A percentile compares a stretch with the other conserved stretches of the same genome.
phyloP scores from a whole-genome alignment of 805 yeast genomes.

The Starmerella cellae region DNA sequence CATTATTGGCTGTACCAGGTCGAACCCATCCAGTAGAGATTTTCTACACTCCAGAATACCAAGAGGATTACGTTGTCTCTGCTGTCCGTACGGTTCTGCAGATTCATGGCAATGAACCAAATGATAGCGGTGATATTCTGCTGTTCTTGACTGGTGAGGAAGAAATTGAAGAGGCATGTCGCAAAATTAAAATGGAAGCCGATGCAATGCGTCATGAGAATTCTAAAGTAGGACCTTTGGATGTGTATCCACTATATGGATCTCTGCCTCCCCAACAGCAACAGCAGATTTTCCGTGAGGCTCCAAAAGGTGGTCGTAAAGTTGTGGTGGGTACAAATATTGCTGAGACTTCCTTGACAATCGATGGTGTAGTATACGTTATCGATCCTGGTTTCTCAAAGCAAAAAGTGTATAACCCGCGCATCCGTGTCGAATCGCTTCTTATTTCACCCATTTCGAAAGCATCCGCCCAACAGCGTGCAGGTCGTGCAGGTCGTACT shows the following conservation, averaged over 20 bases:
- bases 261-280: constrained; percentile 94
- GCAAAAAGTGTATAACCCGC: constrained; percentile 91
- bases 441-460: constrained; percentile 92
- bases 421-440: constrained; percentile 87
- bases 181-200: constrained; percentile 74
- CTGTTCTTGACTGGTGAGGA: constrained; percentile 49
- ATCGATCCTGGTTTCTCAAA: constrained; percentile 96
- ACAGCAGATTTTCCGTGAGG: constrained; percentile 83
- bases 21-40: constrained; percentile 96
- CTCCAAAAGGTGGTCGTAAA: constrained; percentile 89
- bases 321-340: constrained; percentile 86
- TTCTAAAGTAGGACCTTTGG: constrained; percentile 75
- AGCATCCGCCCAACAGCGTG: constrained; percentile 96
- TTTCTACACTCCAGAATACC: constrained; percentile 92
- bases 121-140: constrained; percentile 23
- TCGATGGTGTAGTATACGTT: constrained; percentile 93
- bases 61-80: constrained; percentile 85
- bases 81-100: constrained; percentile 92
- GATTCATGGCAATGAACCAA: constrained; percentile 54
- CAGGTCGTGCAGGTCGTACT: constrained; percentile 99
- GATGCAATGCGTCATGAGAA: constrained; percentile 74
- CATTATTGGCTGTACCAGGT: constrained; percentile 91
- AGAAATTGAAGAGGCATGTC: constrained; percentile 88
- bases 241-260: constrained; percentile 89
- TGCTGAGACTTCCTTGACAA: constrained; percentile 95